Conservation (phyloP, 306 rosid genomes). For the Glycine soja region DNA sequence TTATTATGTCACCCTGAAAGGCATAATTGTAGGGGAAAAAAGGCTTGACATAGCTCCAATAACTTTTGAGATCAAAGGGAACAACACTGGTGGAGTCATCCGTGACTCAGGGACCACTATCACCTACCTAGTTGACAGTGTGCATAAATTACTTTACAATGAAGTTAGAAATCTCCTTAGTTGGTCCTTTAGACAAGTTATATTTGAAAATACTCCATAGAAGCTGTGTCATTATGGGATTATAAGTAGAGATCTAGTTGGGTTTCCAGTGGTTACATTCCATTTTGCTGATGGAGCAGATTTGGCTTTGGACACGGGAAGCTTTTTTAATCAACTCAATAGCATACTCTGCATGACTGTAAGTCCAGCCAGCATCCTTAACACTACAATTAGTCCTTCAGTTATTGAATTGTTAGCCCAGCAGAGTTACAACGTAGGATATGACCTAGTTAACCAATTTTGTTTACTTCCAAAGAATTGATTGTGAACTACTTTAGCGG, state of each 20-base stretch:
- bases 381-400: background rate
- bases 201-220: background rate
- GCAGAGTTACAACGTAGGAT: slow-evolving; percentile 56
- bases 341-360: slow-evolving; percentile 42
- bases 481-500: slow-evolving; percentile 54
- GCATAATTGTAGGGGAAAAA: slow-evolving; percentile 56
- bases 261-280: slow-evolving; percentile 55
- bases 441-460: slow-evolving; percentile 26
- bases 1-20: slow-evolving; percentile 51
- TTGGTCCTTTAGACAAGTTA: background rate
- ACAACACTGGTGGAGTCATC: slow-evolving; percentile 56
- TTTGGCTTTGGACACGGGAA: slow-evolving; percentile 44
- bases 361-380: background rate
- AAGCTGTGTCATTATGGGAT: slow-evolving; percentile 46
- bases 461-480: slow-evolving; percentile 53
- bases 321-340: slow-evolving; percentile 37
- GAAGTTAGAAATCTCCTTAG: slow-evolving; percentile 41
- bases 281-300: slow-evolving; percentile 54
- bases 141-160: background rate
- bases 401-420: slow-evolving; percentile 53
- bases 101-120: slow-evolving; percentile 50
- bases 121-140: slow-evolving; percentile 42
- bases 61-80: slow-evolving; percentile 37
- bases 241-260: slow-evolving; percentile 38
- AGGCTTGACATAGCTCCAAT: slow-evolving; percentile 37